These are phyloP conservation scores for Proliferodiscus dingleyae DNA, from an alignment of 2,329 filamentous ascomycete species.

Conservation along the genomic window DNA sequence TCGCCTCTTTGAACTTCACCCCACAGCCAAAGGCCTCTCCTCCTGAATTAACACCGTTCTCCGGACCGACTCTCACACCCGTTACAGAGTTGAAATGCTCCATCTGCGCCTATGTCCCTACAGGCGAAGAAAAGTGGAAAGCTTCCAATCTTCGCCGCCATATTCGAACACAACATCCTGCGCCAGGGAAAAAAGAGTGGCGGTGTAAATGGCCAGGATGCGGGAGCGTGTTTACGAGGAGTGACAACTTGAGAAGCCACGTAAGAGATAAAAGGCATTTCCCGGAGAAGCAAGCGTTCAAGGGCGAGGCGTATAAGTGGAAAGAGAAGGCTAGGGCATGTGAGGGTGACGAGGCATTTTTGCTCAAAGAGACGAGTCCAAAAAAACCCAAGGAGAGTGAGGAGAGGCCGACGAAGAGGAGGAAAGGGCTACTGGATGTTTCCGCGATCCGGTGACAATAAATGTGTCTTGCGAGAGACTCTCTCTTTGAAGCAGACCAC, in stretches of 20 bases:
- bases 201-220: slow-evolving; percentile 19
- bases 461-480: too few relatives aligned
- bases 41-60: neutral
- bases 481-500: neutral
- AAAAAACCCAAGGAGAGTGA: neutral
- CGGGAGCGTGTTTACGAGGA: slow-evolving; percentile 20
- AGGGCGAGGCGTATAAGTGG: neutral
- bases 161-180: slow-evolving; percentile 21
- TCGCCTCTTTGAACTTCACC: too few relatives aligned
- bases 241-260: slow-evolving; percentile 25
- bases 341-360: slow-evolving; percentile 1
- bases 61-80: neutral
- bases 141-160: slow-evolving; percentile 25
- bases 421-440: neutral
- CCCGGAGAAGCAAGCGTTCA: neutral
- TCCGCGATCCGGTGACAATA: neutral
- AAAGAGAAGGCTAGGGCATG: neutral
- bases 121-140: slow-evolving; percentile 26
- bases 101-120: slow-evolving; percentile 18
- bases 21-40: neutral
- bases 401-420: slow-evolving; percentile 5
- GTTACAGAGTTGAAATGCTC: slow-evolving; percentile 11
- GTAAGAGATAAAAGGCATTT: slow-evolving; percentile 19
- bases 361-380: neutral
- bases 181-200: slow-evolving; percentile 9